Conservation (phyloP, 768 basidiomycete genomes). For the Saitozyma sp. region DNA sequence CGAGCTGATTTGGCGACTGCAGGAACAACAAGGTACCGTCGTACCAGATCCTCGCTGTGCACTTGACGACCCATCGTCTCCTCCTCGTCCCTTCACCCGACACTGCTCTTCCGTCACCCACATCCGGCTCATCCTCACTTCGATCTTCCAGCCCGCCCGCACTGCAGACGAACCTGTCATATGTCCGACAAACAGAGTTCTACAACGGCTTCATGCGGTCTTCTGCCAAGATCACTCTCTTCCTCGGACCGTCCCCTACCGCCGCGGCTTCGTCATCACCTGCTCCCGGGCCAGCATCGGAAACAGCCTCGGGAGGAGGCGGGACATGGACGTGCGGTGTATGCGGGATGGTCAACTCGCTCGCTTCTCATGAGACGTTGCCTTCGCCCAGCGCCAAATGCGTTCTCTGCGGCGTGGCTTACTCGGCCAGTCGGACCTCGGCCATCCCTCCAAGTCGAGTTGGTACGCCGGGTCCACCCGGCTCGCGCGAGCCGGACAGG, state of each 20-base stretch:
- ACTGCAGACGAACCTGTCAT: constrained; percentile 66
- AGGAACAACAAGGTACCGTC: constrained; percentile 79
- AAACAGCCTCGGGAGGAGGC: not conserved
- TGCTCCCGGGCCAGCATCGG: constrained; percentile 2
- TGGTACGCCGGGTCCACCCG: constrained; percentile 2
- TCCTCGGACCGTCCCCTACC: constrained; percentile 54
- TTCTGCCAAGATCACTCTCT: constrained; percentile 81
- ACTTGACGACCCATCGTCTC: constrained; percentile 78
- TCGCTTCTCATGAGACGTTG: constrained; percentile 54
- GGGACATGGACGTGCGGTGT: constrained; percentile 65
- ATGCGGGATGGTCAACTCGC: constrained; percentile 80
- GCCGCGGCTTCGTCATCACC: not conserved
- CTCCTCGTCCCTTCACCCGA: constrained; percentile 63
- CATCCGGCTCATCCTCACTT: constrained; percentile 19
- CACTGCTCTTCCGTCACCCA: constrained; percentile 31
- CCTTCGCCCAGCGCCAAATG: constrained; percentile 55
- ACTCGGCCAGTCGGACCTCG: constrained; percentile 8
- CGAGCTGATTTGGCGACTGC: constrained; percentile 5
- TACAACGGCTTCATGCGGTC: constrained; percentile 89
- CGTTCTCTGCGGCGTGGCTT: constrained; percentile 73
- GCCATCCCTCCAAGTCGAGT: constrained; percentile 8
- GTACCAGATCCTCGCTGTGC: constrained; percentile 71
- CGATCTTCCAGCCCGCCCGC: constrained; percentile 57
- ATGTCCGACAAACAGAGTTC: constrained; percentile 74
- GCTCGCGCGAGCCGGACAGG: not conserved